Evolutionary conservation across 2,329 filamentous ascomycete species (phyloP), one percentile per base, ranked within the genome.

Genomic region (Fusarium verrucosum): DNA sequence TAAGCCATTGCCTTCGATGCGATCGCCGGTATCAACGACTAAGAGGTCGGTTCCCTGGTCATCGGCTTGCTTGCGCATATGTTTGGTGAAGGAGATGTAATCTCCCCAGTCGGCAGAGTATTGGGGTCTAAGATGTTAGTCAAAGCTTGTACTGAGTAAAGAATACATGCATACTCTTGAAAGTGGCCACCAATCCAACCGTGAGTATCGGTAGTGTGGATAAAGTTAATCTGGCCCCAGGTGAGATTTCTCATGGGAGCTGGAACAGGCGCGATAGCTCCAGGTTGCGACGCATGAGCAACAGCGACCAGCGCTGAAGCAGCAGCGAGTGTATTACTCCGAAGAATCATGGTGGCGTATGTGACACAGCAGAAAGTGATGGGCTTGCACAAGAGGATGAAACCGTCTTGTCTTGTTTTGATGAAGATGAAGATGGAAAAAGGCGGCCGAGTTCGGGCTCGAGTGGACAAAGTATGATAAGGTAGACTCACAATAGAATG

Each of bases 41-140:
- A 99, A 81, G 16, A 99, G 81, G 75, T 99, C 95, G 25, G 86
- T 87, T 40, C 92, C 93, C 50, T 89, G 83, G 2, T 87, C 85
- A 72, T 97, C 91, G 52, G 93, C 92, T 73, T 87, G 89, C 67
- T 87, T 84, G 53, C 87, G 90, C 83, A 99, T 87, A 74, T 94
- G 92, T 32, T 89, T 83, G 30, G 93, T 87, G 74, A 99, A 97
- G 8, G 94, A 97, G 71, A 98, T 85, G 77, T 98, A 99, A 79
- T 99, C 95, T 57, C 95, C 95, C 93, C 95, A 98, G 77, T 99
- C 95, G 42, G 92, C 94, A 8, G 92, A 94, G 78, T 96, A 99
- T 59, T 95, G 94, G 4, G 92, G 84, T 79, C 90, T 92, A 62
- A 37, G 4, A 42, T 11, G 42, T 68, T 37, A 72, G 66, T n/a